Base-by-base conservation (phyloP, 805 yeast species). In the Candida tibetensis region DNA sequence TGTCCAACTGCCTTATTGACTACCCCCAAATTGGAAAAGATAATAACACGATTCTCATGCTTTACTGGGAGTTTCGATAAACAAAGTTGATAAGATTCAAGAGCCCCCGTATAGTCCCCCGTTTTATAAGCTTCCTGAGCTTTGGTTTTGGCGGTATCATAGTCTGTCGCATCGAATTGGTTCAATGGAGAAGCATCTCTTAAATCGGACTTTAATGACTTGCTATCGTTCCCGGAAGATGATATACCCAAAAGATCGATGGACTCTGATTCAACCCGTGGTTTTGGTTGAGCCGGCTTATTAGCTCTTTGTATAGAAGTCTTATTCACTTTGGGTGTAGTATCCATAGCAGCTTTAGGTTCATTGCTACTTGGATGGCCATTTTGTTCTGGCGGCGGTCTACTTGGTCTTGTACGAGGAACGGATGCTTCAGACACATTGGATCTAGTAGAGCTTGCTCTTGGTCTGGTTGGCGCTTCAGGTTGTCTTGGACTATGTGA, bases 91-190 rank as follows among this genome's bases (percentile, higher is more conserved):
- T 85, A 93, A 37, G 71, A 69, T 19, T 64, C 72, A 10, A 77
- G 65, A 0, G 99, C 90, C 4, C 65, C 54, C 3, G 79, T 58
- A 56, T 83, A 93, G 57, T 93, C 91, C 14, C 99, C 99, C n/a
- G 78, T 73, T 39, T 77, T 76, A 65, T 81, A 93, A 1, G 79
- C 71, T 13, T 71, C 71, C 5, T 77, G 64, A 4, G 89, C 99
- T 17, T 70, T 70, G 5, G 59, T 61, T 42, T 79, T 77, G 19
- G 70, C 65, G 17, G 72, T 73, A 5, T 68, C 65, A 65, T 80
- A 48, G 64, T 65, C 62, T 28, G 63, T 62, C 47, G 63, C 65
- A 25, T 62, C 60, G 48, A 71, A 63, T 28, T 66, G 64, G 47
- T 69, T 61, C 34, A 69, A 47, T 1, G 63, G 58, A 1, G 52